A percentile compares a stretch with the other conserved stretches of the same genome.
phyloP scores from a whole-genome alignment of 2,329 filamentous ascomycete genomes.

The Dendryphion nanum region DNA sequence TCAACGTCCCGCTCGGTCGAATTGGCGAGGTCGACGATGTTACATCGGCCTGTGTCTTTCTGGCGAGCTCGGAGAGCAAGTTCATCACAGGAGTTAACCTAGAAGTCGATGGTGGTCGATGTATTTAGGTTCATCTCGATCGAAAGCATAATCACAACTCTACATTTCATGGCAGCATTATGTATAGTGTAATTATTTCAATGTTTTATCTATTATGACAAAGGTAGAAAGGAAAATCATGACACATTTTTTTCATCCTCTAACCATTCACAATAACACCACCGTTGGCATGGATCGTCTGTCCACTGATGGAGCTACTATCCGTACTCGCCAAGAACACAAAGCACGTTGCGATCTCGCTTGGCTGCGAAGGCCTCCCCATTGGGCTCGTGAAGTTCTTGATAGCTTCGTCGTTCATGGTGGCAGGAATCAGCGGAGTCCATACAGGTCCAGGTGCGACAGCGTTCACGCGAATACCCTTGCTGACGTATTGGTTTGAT shows the following conservation, averaged over 20 bases:
- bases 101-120: slow-evolving; percentile 40
- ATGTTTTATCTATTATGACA: too few relatives aligned
- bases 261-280: slow-evolving; percentile 36
- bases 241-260: too few relatives aligned
- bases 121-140: slow-evolving; percentile 22
- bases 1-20: slow-evolving; percentile 57
- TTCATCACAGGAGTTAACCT: slow-evolving; percentile 59
- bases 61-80: slow-evolving; percentile 57
- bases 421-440: slow-evolving; percentile 44
- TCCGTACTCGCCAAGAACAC: slow-evolving; percentile 77
- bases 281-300: slow-evolving; percentile 63
- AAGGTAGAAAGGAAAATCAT: too few relatives aligned
- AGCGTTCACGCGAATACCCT: slow-evolving; percentile 74
- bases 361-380: slow-evolving; percentile 75
- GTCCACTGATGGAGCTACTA: slow-evolving; percentile 71
- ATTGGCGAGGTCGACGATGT: slow-evolving; percentile 63
- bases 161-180: too few relatives aligned
- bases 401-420: slow-evolving; percentile 57
- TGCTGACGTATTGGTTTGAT: slow-evolving; percentile 69
- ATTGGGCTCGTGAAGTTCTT: slow-evolving; percentile 73
- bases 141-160: background rate
- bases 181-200: too few relatives aligned
- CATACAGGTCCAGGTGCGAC: slow-evolving; percentile 68
- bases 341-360: slow-evolving; percentile 77
- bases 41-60: slow-evolving; percentile 55